A percentile compares a stretch with the other conserved stretches of the same genome.
Evolutionary conservation across 73 alveolate species (phyloP).

Genomic region (Tetrahymena thermophila): DNA sequence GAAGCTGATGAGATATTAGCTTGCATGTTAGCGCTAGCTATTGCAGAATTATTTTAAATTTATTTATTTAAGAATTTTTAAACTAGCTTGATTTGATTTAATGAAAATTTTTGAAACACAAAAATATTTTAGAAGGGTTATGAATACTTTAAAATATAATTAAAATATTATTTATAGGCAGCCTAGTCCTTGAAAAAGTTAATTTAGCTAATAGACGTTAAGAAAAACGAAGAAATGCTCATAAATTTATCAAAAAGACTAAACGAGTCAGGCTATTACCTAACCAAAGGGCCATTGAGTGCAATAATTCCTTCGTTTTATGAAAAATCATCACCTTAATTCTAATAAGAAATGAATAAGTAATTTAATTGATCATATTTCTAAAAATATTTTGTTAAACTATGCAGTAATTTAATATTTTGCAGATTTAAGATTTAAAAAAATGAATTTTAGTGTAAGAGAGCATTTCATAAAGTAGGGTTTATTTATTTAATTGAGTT

Average conservation of each 20-base stretch:
- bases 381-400: neutral
- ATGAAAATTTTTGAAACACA: neutral
- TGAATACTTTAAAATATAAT: neutral
- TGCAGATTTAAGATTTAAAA: no score
- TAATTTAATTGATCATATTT: neutral
- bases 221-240: constrained; percentile 53
- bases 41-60: neutral
- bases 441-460: neutral
- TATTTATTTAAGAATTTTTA: no score
- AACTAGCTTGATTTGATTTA: neutral
- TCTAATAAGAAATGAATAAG: constrained; percentile 42
- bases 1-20: neutral
- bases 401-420: neutral
- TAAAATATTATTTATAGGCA: constrained; percentile 31
- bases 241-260: constrained; percentile 55
- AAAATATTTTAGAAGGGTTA: neutral
- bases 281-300: constrained; percentile 62
- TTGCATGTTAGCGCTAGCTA: no score
- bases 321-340: constrained; percentile 48
- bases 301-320: constrained; percentile 54
- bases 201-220: constrained; percentile 34
- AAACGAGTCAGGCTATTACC: constrained; percentile 63
- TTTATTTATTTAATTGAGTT: no score
- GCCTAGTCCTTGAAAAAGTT: constrained; percentile 49
- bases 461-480: neutral